These are phyloP conservation scores for Ganoderma lingzhi DNA, from an alignment of 1,284 basidiomycete species.

Conservation along the genomic window DNA sequence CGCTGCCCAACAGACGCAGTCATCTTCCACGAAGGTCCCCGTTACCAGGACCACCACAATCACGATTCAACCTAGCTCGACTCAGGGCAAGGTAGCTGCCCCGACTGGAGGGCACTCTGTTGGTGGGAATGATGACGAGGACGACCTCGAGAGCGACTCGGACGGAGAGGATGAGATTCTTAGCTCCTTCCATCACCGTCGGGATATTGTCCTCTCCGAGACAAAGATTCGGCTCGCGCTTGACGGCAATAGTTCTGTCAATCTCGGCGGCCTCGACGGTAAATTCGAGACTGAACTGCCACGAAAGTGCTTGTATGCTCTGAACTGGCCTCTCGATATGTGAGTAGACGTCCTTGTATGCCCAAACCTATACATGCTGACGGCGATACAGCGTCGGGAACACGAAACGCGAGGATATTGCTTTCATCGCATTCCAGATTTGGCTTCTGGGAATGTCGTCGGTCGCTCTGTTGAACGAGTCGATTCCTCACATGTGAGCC, in stretches of 20 bases:
- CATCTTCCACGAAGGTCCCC: slow-evolving; percentile 15
- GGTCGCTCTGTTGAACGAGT: slow-evolving; percentile 81
- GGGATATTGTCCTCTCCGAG: slow-evolving; percentile 10
- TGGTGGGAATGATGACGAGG: slow-evolving; percentile 20
- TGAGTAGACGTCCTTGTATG: slow-evolving; percentile 44
- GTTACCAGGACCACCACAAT: slow-evolving; percentile 20
- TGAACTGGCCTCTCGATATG: slow-evolving; percentile 74
- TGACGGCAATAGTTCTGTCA: slow-evolving; percentile 49
- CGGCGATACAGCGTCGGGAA: slow-evolving; percentile 59
- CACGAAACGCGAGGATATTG: slow-evolving; percentile 79
- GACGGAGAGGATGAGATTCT: slow-evolving; percentile 23
- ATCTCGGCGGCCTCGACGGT: slow-evolving; percentile 49
- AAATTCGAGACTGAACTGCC: slow-evolving; percentile 49
- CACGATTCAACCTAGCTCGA: slow-evolving; percentile 8
- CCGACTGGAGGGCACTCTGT: background rate
- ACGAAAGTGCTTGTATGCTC: slow-evolving; percentile 58
- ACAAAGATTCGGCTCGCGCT: slow-evolving; percentile 33
- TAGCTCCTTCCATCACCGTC: slow-evolving; percentile 6
- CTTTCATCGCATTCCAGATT: slow-evolving; percentile 80
- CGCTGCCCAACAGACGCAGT: slow-evolving; percentile 8
- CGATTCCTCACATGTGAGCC: slow-evolving; percentile 77
- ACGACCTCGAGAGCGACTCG: slow-evolving; percentile 21
- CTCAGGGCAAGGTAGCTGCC: background rate
- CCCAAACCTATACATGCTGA: background rate
- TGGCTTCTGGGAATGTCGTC: slow-evolving; percentile 85